A percentile compares a stretch with the other conserved stretches of the same genome.
These are phyloP conservation scores for Ceriops zippeliana DNA, from an alignment of 345 rosid genomes.

Conservation along the genomic window DNA sequence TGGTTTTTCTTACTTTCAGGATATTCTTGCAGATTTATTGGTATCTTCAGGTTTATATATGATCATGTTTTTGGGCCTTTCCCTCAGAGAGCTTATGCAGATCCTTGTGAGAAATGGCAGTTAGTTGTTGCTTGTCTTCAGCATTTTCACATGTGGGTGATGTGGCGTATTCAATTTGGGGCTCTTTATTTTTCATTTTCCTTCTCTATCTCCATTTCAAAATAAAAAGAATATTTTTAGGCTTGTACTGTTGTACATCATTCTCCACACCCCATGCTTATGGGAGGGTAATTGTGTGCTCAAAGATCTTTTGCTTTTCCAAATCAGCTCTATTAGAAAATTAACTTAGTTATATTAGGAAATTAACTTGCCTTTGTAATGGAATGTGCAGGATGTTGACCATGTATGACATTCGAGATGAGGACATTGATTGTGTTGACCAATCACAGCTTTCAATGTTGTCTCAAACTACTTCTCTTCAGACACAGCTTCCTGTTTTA, in stretches of 20 bases:
- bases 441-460: conserved; percentile 43
- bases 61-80: conserved; percentile 93
- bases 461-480: conserved; percentile 52
- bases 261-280: too few species aligned
- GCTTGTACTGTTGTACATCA: too few species aligned
- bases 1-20: conserved; percentile 18
- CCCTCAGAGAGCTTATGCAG: conserved; percentile 91
- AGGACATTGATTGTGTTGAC: conserved; percentile 68
- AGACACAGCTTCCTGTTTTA: conserved; percentile 75
- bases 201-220: background rate
- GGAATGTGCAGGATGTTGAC: conserved; percentile 61
- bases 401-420: conserved; percentile 78
- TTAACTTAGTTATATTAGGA: background rate
- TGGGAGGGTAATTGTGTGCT: too few species aligned
- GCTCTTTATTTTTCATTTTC: background rate
- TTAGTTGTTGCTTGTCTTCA: conserved; percentile 87
- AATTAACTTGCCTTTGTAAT: conserved; percentile 6
- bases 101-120: conserved; percentile 95
- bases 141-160: conserved; percentile 84
- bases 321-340: background rate
- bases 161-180: conserved; percentile 4
- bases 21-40: conserved; percentile 67
- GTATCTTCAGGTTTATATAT: conserved; percentile 82
- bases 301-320: too few species aligned
- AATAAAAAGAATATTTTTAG: too few species aligned